phyloP scores from a whole-genome alignment of 306 rosid species.

The Trifolium repens region DNA sequence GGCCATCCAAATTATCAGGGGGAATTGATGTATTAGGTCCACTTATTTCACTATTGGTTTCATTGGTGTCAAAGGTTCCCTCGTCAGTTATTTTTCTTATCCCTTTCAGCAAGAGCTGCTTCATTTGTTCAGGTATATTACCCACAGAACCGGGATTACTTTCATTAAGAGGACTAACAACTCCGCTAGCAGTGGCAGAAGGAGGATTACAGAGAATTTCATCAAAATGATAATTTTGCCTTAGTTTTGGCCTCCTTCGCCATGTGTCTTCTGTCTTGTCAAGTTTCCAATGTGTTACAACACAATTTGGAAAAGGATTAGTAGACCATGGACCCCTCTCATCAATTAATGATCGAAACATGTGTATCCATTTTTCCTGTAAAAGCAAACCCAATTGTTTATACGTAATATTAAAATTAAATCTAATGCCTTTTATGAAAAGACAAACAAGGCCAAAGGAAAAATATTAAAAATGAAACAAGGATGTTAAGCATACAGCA shows the following conservation, averaged over 20 bases:
- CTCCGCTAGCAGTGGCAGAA: slow-evolving; percentile 53
- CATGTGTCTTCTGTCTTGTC: slow-evolving; percentile 91
- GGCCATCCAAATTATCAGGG: slow-evolving; percentile 63
- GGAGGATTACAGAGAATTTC: slow-evolving; percentile 83
- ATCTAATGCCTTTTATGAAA: slow-evolving; percentile 11
- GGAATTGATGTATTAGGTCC: slow-evolving; percentile 55
- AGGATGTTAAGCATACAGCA: slow-evolving; percentile 62
- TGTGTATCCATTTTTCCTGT: slow-evolving; percentile 98
- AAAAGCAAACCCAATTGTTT: slow-evolving; percentile 42
- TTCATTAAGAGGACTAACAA: slow-evolving; percentile 57
- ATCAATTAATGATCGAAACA: slow-evolving; percentile 92
- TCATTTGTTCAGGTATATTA: slow-evolving; percentile 95
- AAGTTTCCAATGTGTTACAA: slow-evolving; percentile 85
- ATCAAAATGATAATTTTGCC: slow-evolving; percentile 89
- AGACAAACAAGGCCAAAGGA: slow-evolving; percentile 17
- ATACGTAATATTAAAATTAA: slow-evolving; percentile 32
- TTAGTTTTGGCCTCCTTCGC: slow-evolving; percentile 89
- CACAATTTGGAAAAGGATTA: slow-evolving; percentile 75
- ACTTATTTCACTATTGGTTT: slow-evolving; percentile 59
- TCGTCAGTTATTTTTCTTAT: slow-evolving; percentile 86
- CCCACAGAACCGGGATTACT: slow-evolving; percentile 71
- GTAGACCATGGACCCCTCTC: slow-evolving; percentile 99
- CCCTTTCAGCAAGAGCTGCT: slow-evolving; percentile 84
- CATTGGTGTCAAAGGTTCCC: slow-evolving; percentile 67
- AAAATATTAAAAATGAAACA: neutral